A percentile compares a stretch with the other conserved stretches of the same genome.
These are phyloP conservation scores for Novakomyces olei DNA, from an alignment of 805 yeast species.

Conservation along the genomic window DNA sequence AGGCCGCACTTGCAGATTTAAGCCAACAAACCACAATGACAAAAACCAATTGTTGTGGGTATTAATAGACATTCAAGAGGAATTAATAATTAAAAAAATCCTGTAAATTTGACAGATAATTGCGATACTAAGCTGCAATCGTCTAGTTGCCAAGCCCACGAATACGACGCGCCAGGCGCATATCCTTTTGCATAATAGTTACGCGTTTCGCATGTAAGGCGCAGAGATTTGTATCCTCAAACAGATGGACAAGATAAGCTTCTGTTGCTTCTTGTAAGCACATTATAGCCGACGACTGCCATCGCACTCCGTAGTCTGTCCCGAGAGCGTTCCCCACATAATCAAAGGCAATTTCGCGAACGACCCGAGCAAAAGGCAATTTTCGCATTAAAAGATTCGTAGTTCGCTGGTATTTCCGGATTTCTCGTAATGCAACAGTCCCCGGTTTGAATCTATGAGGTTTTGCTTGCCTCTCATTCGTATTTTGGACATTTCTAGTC, in stretches of 20 bases:
- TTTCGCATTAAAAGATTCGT: slow-evolving; percentile 89
- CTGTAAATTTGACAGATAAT: too few species aligned
- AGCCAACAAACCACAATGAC: too few species aligned
- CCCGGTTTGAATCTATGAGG: too few species aligned
- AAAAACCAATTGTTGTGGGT: too few species aligned
- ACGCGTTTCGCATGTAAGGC: slow-evolving; percentile 99
- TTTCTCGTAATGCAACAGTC: slow-evolving; percentile 89
- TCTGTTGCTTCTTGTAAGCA: slow-evolving; percentile 97
- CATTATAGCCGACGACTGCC: slow-evolving; percentile 92
- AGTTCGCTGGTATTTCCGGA: slow-evolving; percentile 91
- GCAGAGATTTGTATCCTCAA: slow-evolving; percentile 95
- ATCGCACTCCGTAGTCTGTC: slow-evolving; percentile 51
- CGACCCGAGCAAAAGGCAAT: slow-evolving; percentile 92
- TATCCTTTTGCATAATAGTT: slow-evolving; percentile 94
- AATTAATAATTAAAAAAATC: too few species aligned
- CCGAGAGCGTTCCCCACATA: slow-evolving; percentile 28
- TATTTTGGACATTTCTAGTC: too few species aligned
- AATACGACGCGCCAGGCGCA: slow-evolving; percentile 91
- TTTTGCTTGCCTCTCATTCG: too few species aligned
- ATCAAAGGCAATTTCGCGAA: slow-evolving; percentile 87
- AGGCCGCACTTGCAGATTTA: too few species aligned
- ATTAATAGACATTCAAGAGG: too few species aligned
- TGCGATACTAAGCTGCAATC: too few species aligned
- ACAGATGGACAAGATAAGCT: slow-evolving; percentile 87
- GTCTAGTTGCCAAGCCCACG: slow-evolving; percentile 54